Base-by-base conservation (phyloP, 2,329 filamentous ascomycete genomes). In the Tolypocladium capitatum region DNA sequence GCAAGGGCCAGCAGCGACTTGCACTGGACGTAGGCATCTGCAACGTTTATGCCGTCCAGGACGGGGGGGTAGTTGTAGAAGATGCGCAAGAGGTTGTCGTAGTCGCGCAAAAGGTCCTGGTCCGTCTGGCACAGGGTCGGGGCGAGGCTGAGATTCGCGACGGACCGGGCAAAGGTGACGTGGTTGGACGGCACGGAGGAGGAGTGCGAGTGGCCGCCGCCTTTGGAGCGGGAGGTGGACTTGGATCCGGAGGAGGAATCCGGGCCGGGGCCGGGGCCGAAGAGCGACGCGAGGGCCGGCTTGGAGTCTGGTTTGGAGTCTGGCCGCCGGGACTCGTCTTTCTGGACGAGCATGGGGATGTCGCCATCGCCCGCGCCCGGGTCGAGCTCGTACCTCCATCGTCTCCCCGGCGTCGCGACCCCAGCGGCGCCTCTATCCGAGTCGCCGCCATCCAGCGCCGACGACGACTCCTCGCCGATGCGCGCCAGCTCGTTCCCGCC, bases 11-110 rank as follows among this genome's bases (percentile, higher is more conserved):
- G 76, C 3, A 97, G 77, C 13, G 86, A 84, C 67, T 96, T 95
- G 75, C 88, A 95, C 66, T 96, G 88, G 40, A 92, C 83, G 61
- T 96, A 96, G 24, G 90, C 89, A 51, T 89, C 84, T 47, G 89
- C 88, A 53, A 97, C 94, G 63, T 92, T 94, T 63, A 92, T 75
- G 27, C 79, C 77, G 65, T 95, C 90, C 31, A 97, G 76, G 0
- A 80, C 61, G 0, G 91, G 91, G 0, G 88, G 72, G 63, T 94
- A 86, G 64, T 96, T 95, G 73, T 97, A 97, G 71, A 96, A 95
- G 52, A 92, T 84, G 57, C 90, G 86, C 63, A 97, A 94, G 21
- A 97, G 75, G 63, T 96, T 96, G 63, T 95, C 89, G 65, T 97
- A 96, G 68, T 96, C 87, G 56, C 87, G 86, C 43, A 96, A 74